Base-by-base conservation (phyloP, 75 land plant species). In the Selaginella tamariscina region DNA sequence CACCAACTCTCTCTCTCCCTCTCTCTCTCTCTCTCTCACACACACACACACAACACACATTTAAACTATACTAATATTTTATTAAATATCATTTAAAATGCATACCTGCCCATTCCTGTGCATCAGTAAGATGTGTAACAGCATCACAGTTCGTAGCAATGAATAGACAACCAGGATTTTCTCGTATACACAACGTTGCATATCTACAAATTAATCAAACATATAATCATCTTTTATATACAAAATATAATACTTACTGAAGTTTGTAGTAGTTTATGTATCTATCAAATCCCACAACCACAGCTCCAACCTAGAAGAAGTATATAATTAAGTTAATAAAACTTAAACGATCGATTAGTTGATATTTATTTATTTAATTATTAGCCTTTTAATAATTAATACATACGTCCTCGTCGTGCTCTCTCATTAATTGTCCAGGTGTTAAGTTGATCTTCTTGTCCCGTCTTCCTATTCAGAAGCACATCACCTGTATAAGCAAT, bases 111-210 rank as follows among this genome's bases (percentile, higher is more conserved):
- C 96, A 87, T 72, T 94, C 98, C 72, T 94, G 98, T 54, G 82
- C 80, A 72, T 84, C 86, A 33, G 96, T 94, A 26, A 89, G 68
- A 71, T 89, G 90, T 20, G 88, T 89, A 30, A 85, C 82, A 49
- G 98, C 82, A 77, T 94, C 98, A 67, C 86, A 86, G 49, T 94
- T 89, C 23, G 98, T 94, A 30, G 96, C 98, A 66, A 94, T 90
- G 67, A 94, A 94, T 44, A 94, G 78, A 71, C 98, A 90, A 49
- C 98, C 96, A 21, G 86, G 91, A 66, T 94, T 94, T 63, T 90
- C 88, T 49, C 96, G 86, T n/a, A 94, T 82, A 65, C 98, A 94
- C 18, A 94, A 76, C 28, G 96, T 94, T 32, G 74, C 95, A 87
- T 94, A 94, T 75, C 98, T 94, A 71, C 62, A 59, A 26, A 21